These are phyloP conservation scores for Fusarium concolor DNA, from an alignment of 2,329 filamentous ascomycete genomes.

Conservation along the genomic window DNA sequence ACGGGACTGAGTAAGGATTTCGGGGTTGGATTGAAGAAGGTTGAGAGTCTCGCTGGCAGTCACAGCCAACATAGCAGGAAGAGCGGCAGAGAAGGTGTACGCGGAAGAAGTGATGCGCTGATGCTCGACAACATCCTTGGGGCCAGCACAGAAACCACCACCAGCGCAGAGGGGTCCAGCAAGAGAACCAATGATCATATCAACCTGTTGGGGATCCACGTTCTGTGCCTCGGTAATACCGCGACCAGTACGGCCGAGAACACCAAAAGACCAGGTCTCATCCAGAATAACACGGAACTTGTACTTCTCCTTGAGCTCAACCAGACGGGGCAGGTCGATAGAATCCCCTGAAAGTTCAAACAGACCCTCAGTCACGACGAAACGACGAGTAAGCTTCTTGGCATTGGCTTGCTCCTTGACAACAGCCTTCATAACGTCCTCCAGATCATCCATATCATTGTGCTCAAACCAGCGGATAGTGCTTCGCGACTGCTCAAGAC, in stretches of 20 bases:
- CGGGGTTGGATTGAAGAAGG: slow-evolving; percentile 86
- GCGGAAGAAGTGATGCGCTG: slow-evolving; percentile 92
- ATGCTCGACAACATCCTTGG: slow-evolving; percentile 92
- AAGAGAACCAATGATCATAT: slow-evolving; percentile 97
- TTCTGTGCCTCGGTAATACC: slow-evolving; percentile 97
- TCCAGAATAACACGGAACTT: slow-evolving; percentile 98
- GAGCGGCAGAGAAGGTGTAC: slow-evolving; percentile 94
- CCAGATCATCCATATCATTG: slow-evolving; percentile 94
- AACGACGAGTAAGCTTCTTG: slow-evolving; percentile 89
- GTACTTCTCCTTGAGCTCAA: slow-evolving; percentile 94
- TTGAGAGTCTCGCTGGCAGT: slow-evolving; percentile 92
- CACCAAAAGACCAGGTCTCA: slow-evolving; percentile 97
- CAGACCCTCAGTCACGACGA: slow-evolving; percentile 94
- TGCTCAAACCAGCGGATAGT: slow-evolving; percentile 95
- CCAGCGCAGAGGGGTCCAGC: slow-evolving; percentile 91
- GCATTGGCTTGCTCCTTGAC: slow-evolving; percentile 86
- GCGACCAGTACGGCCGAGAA: slow-evolving; percentile 89
- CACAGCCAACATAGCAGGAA: slow-evolving; percentile 94
- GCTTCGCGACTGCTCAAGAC: slow-evolving; percentile 91
- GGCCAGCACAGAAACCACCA: slow-evolving; percentile 94
- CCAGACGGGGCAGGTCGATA: slow-evolving; percentile 85
- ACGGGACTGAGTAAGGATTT: slow-evolving; percentile 80
- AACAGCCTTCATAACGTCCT: slow-evolving; percentile 85
- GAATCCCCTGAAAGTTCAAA: slow-evolving; percentile 93
- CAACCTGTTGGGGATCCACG: slow-evolving; percentile 90